These are phyloP conservation scores for Globisporangium canariense DNA, from an alignment of 352 stramenopile genomes.

Conservation along the genomic window DNA sequence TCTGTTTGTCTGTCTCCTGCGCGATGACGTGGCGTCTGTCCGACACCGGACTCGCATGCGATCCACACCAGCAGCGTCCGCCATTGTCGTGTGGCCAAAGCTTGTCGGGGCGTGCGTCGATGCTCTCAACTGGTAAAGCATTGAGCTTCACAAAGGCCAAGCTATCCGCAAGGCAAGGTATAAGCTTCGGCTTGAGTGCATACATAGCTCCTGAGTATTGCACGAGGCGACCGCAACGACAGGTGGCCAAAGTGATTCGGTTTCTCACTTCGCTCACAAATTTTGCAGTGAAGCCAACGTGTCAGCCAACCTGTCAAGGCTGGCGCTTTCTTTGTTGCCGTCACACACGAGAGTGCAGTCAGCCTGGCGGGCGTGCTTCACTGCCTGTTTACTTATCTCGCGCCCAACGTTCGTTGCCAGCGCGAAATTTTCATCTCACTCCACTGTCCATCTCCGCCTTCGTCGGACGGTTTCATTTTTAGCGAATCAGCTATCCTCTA, in stretches of 20 bases:
- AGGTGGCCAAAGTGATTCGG: neutral
- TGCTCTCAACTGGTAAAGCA: no score
- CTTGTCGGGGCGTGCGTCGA: neutral
- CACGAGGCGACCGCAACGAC: neutral
- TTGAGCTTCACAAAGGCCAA: no score
- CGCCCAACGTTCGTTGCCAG: neutral
- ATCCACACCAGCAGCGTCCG: neutral
- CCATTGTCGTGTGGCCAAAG: neutral
- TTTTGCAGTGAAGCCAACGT: slow-evolving; percentile 1
- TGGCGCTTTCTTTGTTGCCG: neutral
- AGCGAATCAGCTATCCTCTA: neutral
- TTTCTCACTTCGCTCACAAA: slow-evolving; percentile 9
- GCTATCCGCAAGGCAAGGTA: no score
- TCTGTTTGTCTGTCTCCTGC: neutral
- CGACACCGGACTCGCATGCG: neutral
- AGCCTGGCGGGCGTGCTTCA: neutral
- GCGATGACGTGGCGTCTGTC: neutral
- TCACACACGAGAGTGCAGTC: neutral
- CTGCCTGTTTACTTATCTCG: neutral
- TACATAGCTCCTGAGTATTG: no score
- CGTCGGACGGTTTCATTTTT: neutral
- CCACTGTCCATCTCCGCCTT: neutral
- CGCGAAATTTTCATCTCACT: neutral
- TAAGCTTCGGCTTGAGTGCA: no score
- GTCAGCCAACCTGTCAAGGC: neutral